Percentiles rank a stretch among this genome's conserved stretches.
phyloP scores from a whole-genome alignment of 352 stramenopile genomes.

The Pythium biforme region DNA sequence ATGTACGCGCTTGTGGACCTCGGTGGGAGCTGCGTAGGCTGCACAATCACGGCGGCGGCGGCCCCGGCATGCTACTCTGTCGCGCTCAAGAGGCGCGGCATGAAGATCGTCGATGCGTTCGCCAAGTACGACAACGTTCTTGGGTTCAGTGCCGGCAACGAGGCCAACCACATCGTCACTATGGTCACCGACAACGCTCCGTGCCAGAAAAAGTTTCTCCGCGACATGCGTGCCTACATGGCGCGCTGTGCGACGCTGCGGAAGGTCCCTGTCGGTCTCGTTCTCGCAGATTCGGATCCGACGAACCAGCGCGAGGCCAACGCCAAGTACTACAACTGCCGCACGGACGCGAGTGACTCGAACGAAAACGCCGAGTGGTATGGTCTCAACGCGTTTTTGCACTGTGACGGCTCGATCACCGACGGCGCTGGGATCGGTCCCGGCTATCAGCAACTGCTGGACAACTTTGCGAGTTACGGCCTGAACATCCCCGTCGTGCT shows the following conservation, averaged over 20 bases:
- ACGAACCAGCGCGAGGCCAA: too few species aligned
- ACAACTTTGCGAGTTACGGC: slow-evolving; percentile 56
- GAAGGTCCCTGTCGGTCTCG: slow-evolving; percentile 82
- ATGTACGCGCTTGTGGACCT: slow-evolving; percentile 82
- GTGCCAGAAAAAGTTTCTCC: slow-evolving; percentile 89
- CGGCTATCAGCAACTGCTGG: slow-evolving; percentile 65
- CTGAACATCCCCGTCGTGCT: slow-evolving; percentile 76
- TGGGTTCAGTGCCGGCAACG: slow-evolving; percentile 77
- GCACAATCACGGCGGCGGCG: slow-evolving; percentile 48
- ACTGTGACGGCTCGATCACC: slow-evolving; percentile 56
- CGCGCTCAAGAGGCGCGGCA: slow-evolving; percentile 61
- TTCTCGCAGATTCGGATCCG: too few species aligned
- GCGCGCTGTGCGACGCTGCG: slow-evolving; percentile 49
- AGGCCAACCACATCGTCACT: slow-evolving; percentile 69
- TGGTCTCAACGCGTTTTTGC: too few species aligned
- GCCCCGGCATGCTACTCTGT: slow-evolving; percentile 58
- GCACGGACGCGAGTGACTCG: too few species aligned
- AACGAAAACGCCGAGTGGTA: too few species aligned
- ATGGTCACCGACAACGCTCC: slow-evolving; percentile 52
- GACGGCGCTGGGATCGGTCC: slow-evolving; percentile 31
- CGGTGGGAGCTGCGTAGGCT: slow-evolving; percentile 51
- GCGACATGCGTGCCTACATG: slow-evolving; percentile 79
- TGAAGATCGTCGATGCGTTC: slow-evolving; percentile 79
- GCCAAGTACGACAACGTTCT: slow-evolving; percentile 86
- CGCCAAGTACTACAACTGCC: too few species aligned